Base-by-base conservation (phyloP, 208 protist species). In the Crithidia bombi region DNA sequence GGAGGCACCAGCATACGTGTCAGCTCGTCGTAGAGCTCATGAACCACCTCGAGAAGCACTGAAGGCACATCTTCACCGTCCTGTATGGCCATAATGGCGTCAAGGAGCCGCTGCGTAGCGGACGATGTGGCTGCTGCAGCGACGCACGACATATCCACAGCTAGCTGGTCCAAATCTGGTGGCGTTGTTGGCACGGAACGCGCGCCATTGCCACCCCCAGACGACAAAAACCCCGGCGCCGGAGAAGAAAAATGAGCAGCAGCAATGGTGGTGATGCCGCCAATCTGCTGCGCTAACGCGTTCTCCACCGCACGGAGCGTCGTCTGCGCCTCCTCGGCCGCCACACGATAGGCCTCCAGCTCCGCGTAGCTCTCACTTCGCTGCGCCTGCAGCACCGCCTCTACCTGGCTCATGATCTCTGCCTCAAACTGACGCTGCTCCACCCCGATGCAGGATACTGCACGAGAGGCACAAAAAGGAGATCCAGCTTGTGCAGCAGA, bases 401-500 rank as follows among this genome's bases (percentile, higher is more conserved):
- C 70, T 14, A 75, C 70, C 44, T 75, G 62, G 35, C 23, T 44
- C 70, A 75, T 55, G 17, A 75, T 43, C 35, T 75, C 61, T 21
- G 28, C 41, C 55, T 75, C 70, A 38, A 69, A 75, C 41, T 57
- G 54, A 14, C 62, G 70, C 43, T 58, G 70, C 54, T 75, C 54
- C 61, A 65, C 70, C 62, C 64, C 70, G 0, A 25, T 44, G 44
- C 58, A 65, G 17, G 25, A 39, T 1, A 33, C n/a, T 21, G 23
- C n/a, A 21, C 38, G 5, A 12, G 38, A 32, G 6, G 32, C 10
- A 44, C 2, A 41, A n/a, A 4, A 4, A 32, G 47, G 47, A 23
- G 47, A 14, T 14, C 10, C 14, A 43, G 38, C 38, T 7, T 7
- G 14, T 43, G 38, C 38, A 43, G 38, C 14, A 14, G 7, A 14